Percentiles rank a stretch among this genome's conserved stretches.
These are phyloP conservation scores for Albatrellus ellisii DNA, from an alignment of 768 basidiomycete species.

Conservation along the genomic window DNA sequence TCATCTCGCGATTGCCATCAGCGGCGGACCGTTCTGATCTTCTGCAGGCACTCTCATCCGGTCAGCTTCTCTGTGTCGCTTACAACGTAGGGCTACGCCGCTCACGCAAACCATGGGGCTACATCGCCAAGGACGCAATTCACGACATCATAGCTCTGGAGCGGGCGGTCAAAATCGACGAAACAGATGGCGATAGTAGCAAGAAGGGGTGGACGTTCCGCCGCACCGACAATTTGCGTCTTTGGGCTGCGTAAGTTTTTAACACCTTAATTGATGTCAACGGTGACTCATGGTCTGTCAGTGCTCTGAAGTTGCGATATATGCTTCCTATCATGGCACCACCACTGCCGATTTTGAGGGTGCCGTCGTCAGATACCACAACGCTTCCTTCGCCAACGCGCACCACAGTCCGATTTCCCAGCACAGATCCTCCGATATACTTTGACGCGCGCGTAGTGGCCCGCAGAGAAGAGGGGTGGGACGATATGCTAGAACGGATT, in stretches of 20 bases:
- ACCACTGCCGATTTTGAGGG: slow-evolving; percentile 20
- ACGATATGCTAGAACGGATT: slow-evolving; percentile 56
- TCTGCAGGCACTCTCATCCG: slow-evolving; percentile 50
- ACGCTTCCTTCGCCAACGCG: slow-evolving; percentile 19
- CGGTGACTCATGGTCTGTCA: slow-evolving; percentile 15
- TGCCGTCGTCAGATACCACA: slow-evolving; percentile 9
- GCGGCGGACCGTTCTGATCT: slow-evolving; percentile 25
- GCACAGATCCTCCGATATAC: slow-evolving; percentile 30
- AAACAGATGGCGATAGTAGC: slow-evolving; percentile 23
- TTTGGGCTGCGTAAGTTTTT: slow-evolving; percentile 69
- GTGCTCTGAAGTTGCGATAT: slow-evolving; percentile 77
- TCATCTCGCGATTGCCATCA: slow-evolving; percentile 27
- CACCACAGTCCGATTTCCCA: slow-evolving; percentile 24
- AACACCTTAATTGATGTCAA: neutral
- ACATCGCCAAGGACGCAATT: slow-evolving; percentile 60
- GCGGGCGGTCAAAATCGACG: slow-evolving; percentile 24
- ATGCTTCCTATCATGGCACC: slow-evolving; percentile 54
- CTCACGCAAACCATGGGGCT: slow-evolving; percentile 82
- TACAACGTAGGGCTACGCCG: slow-evolving; percentile 75
- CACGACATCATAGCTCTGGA: slow-evolving; percentile 71
- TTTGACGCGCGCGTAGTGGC: slow-evolving; percentile 73
- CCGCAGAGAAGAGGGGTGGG: slow-evolving; percentile 67
- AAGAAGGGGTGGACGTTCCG: slow-evolving; percentile 75
- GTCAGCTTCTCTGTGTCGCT: slow-evolving; percentile 66
- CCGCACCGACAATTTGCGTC: slow-evolving; percentile 69